Percentiles rank a stretch among this genome's conserved stretches.
These are phyloP conservation scores for Blastobotrys ciferrii DNA, from an alignment of 1,139 yeast species.

Conservation along the genomic window DNA sequence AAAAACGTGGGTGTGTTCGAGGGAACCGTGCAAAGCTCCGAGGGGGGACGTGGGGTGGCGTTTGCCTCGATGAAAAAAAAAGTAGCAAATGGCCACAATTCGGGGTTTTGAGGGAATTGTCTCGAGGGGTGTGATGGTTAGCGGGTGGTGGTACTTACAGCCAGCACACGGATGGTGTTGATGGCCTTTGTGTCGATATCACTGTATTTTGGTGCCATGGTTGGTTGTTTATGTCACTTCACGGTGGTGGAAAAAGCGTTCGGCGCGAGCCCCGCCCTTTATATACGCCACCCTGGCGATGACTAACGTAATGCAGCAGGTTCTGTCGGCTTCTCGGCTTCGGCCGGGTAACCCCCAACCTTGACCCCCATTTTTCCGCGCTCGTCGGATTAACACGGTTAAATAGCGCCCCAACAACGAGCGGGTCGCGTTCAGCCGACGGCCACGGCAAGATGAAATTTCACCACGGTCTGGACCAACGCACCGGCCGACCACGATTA, in stretches of 20 bases:
- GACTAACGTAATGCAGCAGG: too few species aligned
- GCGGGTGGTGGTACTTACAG: slow-evolving; percentile 54
- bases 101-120: too few species aligned
- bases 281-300: background rate
- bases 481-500: too few species aligned
- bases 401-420: background rate
- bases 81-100: too few species aligned
- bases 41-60: too few species aligned
- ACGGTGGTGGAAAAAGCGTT: background rate
- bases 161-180: slow-evolving; percentile 84
- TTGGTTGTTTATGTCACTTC: too few species aligned
- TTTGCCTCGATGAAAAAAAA: too few species aligned
- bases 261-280: background rate
- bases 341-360: background rate
- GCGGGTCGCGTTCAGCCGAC: background rate
- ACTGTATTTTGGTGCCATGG: background rate
- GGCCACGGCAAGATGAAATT: too few species aligned
- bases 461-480: too few species aligned
- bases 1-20: too few species aligned
- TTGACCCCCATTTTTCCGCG: background rate
- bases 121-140: too few species aligned
- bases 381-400: background rate
- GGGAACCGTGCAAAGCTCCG: too few species aligned
- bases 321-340: background rate
- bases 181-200: slow-evolving; percentile 75